Conservation (phyloP, 441 rosid genomes). For the Erodium chrysanthum region DNA sequence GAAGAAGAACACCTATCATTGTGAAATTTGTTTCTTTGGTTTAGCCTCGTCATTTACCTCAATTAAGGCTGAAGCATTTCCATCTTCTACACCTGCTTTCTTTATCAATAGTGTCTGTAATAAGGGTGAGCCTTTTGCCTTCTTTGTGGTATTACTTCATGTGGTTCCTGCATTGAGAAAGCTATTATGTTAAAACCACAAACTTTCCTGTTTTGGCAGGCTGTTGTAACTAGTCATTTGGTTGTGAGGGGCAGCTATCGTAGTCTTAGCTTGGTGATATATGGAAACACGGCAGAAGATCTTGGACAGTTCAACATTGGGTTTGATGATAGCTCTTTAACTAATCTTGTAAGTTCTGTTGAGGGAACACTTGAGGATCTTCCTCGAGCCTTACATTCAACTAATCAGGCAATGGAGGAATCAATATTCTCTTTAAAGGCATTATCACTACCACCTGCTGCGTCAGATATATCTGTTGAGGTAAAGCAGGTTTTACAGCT, state of each 20-base stretch:
- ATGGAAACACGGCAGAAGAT: conserved; percentile 94
- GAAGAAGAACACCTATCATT: neutral
- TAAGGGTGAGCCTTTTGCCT: neutral
- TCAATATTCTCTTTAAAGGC: conserved; percentile 52
- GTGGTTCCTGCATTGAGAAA: conserved; percentile 11
- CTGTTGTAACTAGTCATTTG: conserved; percentile 91
- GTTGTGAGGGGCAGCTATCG: conserved; percentile 95
- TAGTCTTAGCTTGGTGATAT: conserved; percentile 80
- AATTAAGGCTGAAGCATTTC: neutral
- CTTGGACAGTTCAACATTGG: conserved; percentile 92
- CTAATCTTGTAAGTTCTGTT: conserved; percentile 70
- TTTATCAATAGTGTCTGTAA: neutral
- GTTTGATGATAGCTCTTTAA: conserved; percentile 82
- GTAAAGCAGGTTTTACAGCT: conserved; percentile 63
- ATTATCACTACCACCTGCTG: conserved; percentile 46
- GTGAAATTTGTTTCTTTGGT: neutral
- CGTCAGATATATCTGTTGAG: conserved; percentile 51
- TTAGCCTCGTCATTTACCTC: neutral
- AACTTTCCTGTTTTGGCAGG: conserved; percentile 40
- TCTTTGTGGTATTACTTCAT: neutral
- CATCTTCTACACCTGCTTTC: neutral
- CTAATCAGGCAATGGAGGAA: conserved; percentile 60
- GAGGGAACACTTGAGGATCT: conserved; percentile 90
- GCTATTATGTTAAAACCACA: neutral
- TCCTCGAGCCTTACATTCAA: conserved; percentile 66